Evolutionary conservation across 208 protist species (phyloP).

Genomic region (Angomonas ambiguus): DNA sequence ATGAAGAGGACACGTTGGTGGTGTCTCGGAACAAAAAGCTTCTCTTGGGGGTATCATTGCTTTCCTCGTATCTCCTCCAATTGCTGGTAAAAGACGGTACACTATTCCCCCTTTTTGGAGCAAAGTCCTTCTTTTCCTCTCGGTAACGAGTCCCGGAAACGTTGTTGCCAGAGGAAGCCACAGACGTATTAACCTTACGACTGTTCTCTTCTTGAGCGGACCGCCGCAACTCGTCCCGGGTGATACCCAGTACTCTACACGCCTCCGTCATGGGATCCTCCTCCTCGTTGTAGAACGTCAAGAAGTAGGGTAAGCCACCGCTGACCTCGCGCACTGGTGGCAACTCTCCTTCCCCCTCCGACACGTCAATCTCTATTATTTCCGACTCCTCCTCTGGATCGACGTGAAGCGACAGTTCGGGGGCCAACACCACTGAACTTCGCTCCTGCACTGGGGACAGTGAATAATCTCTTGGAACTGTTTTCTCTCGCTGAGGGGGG

Average conservation of each 20-base stretch:
- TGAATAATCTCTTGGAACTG: not conserved
- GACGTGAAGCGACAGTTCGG: not conserved
- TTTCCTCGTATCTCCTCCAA: not conserved
- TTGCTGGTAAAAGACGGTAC: not conserved
- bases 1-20: not conserved
- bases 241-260: not conserved
- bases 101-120: not conserved
- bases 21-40: not conserved
- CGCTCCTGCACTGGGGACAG: constrained; percentile 20
- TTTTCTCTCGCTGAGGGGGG: not conserved
- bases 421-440: constrained; percentile 21
- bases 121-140: not conserved
- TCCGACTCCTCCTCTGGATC: not conserved
- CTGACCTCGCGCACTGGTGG: no score
- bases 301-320: not conserved
- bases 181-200: not conserved
- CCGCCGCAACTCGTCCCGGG: not conserved
- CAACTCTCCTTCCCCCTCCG: constrained; percentile 4
- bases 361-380: not conserved
- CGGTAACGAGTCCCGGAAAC: not conserved
- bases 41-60: not conserved
- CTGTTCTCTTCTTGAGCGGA: not conserved
- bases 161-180: not conserved
- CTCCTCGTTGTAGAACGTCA: not conserved
- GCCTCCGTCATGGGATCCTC: not conserved